Conservation (phyloP, 768 basidiomycete species). For the Mycena indigotica region DNA sequence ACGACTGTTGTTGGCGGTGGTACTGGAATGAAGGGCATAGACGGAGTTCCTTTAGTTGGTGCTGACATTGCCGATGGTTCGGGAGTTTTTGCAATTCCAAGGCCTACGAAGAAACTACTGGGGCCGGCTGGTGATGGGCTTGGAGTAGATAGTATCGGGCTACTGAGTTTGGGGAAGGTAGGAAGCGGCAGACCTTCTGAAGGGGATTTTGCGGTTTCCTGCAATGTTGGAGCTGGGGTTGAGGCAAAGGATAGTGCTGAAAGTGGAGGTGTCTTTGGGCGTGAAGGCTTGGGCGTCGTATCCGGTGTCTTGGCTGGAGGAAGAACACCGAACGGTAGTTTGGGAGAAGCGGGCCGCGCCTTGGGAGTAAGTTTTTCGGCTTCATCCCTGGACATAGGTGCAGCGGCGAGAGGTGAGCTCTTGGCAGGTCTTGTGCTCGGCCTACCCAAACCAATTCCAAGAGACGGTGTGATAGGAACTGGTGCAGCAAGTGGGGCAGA, state of each 20-base stretch:
- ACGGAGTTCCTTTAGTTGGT: not conserved
- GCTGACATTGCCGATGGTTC: not conserved
- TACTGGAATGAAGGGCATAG: conserved; percentile 5
- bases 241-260: conserved; percentile 33
- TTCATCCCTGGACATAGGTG: conserved; percentile 49
- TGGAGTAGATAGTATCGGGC: conserved; percentile 2
- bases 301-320: conserved; percentile 31
- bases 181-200: conserved; percentile 12
- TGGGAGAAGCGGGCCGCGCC: conserved; percentile 44
- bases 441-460: conserved; percentile 53
- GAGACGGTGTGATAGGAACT: conserved; percentile 38
- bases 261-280: conserved; percentile 55
- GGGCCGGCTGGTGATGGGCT: conserved; percentile 15
- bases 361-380: conserved; percentile 38
- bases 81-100: not conserved
- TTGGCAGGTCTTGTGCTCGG: conserved; percentile 67
- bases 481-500: conserved; percentile 29
- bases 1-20: not conserved
- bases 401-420: conserved; percentile 75
- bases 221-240: conserved; percentile 5
- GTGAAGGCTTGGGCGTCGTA: conserved; percentile 28
- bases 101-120: conserved; percentile 16
- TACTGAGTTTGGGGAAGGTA: conserved; percentile 2
- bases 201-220: conserved; percentile 6
- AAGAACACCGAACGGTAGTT: conserved; percentile 37